Percentiles rank a stretch among this genome's conserved stretches.
These are phyloP conservation scores for Aspergillus brunneoviolaceus DNA, from an alignment of 2,329 filamentous ascomycete genomes.

Conservation along the genomic window DNA sequence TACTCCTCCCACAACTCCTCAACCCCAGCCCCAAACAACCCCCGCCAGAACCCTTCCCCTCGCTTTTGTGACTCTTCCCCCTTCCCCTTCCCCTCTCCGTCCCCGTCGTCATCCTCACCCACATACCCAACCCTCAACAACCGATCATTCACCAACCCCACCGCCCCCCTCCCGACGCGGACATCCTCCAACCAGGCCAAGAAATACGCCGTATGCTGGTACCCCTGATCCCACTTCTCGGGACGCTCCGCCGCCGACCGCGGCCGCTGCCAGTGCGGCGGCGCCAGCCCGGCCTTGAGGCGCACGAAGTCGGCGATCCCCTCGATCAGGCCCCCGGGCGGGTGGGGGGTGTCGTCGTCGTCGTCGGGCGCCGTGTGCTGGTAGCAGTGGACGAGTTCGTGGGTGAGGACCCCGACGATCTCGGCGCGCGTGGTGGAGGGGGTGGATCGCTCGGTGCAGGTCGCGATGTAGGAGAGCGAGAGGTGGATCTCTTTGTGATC, in stretches of 20 bases:
- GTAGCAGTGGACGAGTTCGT: conserved; percentile 94
- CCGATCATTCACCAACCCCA: conserved; percentile 52
- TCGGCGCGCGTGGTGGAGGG: conserved; percentile 50
- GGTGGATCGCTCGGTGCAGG: conserved; percentile 18
- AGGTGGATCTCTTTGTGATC: conserved; percentile 95
- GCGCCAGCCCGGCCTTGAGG: conserved; percentile 67
- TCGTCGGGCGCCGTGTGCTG: conserved; percentile 68
- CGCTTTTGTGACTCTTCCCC: not conserved
- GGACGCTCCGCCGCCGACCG: conserved; percentile 46
- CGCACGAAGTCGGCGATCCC: conserved; percentile 93
- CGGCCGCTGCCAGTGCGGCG: conserved; percentile 76
- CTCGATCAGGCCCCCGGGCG: conserved; percentile 77
- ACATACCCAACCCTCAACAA: conserved; percentile 38
- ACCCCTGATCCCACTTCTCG: conserved; percentile 80
- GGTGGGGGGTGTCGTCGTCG: conserved; percentile 18
- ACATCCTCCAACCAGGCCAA: conserved; percentile 75
- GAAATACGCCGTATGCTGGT: conserved; percentile 90
- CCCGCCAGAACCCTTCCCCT: conserved; percentile 34
- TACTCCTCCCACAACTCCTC: conserved; percentile 75
- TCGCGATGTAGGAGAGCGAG: conserved; percentile 69
- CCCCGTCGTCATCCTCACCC: conserved; percentile 24
- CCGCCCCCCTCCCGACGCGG: conserved; percentile 68
- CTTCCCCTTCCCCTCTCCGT: conserved; percentile 8
- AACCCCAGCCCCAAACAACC: conserved; percentile 65
- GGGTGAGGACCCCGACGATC: conserved; percentile 78